Evolutionary conservation across 176 grass and related monocot genomes (phyloP), one percentile per base, ranked within the genome.

Genomic region (Lolium multiflorum): DNA sequence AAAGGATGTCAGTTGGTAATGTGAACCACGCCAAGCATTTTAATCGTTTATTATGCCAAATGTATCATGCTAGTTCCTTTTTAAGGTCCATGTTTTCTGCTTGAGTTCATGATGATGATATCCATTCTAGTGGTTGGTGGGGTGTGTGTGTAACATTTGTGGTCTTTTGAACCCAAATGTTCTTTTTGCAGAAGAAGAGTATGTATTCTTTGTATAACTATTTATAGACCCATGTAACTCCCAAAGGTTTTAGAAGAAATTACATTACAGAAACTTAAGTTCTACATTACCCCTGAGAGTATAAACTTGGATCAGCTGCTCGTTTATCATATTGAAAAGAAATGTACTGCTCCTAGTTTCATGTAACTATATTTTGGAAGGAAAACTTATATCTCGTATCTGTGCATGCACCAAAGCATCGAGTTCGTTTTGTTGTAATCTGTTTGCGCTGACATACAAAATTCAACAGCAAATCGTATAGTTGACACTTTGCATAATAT

Each of bases 291-390:
- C 9, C 9, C 22, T 8, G 9, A 65, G 78, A 26, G 41, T 80
- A 49, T 49, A 64, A 15, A 65, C 41, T 11, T 49, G 78, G 22
- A 48, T 64, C 59, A 80, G 47, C 14, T 80, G 58, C 41, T 80
- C 9, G 26, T 81, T 83, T 18, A 3, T 73, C 55, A 7, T 87
- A 60, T 28, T 79, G 74, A 75, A 66, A 83, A 56, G 67, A 49
- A 59, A 56, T 38, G 7, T 49, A 74, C 37, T 54, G 56, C 17
- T 74, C 25, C 24, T 66, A 3, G 9, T 63, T 21, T 56, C 15
- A 61, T 82, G 74, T 41, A 83, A 69, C 24, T 58, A 72, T 61
- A 38, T 73, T 82, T 71, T 15, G 82, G 52, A 65, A 31, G 5
- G 62, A 7, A 65, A 65, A 65, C 26, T 28, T 46, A 2, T 80